Base-by-base conservation (phyloP, 306 rosid species). In the Adenanthera pavonina region DNA sequence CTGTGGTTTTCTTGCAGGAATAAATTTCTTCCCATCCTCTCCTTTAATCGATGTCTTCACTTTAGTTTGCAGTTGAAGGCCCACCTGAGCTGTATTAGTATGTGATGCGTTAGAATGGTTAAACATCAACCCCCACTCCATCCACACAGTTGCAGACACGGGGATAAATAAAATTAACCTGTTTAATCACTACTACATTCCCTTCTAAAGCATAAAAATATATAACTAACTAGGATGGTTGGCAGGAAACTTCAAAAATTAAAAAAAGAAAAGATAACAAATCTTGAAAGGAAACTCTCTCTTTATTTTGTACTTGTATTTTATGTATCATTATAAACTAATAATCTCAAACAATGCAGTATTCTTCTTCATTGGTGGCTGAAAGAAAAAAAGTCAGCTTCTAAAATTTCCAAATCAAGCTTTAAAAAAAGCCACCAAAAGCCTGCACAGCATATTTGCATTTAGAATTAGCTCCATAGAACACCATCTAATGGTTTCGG, bases 1-100 rank as follows among this genome's bases (percentile, higher is more conserved):
- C 77, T 89, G 92, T 54, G 86, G 80, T 85, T 88, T 85, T 70
- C 89, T 86, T 71, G 85, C 68, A 84, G 85, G 79, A 53, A 80
- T 66, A 43, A 84, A 54, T 72, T 77, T 84, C 72, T 91, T 91
- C 65, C 85, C 94, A 69, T 81, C 85, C 65, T 84, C 94, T 81
- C 78, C 90, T 68, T 73, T 87, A 9, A 80, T 74, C 56, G 91
- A 85, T 34, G 79, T 60, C 79, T 57, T 81, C n/a, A 67, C 70
- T 81, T 57, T 81, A 19, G 75, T 78, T 85, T 88, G 90, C 76
- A 80, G 87, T 48, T 83, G 84, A 69, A 84, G 81, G 65, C 85
- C 95, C 86, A 87, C 81, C 48, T 80, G 74, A 85, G 88, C 92
- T 88, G 85, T 75, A 75, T 81, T 74, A 67, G 78, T 14, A 70